A percentile compares a stretch with the other conserved stretches of the same genome.
phyloP scores from a whole-genome alignment of 306 rosid genomes.

The Rosa rugosa region DNA sequence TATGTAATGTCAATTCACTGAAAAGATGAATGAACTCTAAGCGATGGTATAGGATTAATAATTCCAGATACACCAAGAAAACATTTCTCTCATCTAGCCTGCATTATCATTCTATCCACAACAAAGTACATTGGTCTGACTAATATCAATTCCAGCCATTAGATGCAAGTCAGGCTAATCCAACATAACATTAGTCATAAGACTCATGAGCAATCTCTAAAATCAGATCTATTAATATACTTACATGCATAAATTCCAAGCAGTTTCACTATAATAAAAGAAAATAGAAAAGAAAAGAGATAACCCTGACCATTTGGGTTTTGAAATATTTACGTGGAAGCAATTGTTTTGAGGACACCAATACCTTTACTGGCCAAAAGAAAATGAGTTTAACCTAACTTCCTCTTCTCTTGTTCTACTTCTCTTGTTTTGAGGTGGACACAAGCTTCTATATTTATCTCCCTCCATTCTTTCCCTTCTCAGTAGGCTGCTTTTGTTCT shows the following conservation, averaged over 20 bases:
- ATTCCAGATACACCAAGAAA: not conserved
- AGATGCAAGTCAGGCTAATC: not conserved
- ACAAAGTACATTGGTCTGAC: not conserved
- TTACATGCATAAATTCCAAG: not conserved
- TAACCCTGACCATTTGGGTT: not conserved
- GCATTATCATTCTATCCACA: not conserved
- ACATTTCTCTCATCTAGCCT: not conserved
- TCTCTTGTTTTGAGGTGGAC: not conserved
- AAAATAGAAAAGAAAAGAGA: not conserved
- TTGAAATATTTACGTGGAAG: not conserved
- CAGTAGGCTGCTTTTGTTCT: not conserved
- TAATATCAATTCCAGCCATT: not conserved
- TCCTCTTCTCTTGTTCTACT: constrained; percentile 3
- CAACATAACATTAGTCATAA: not conserved
- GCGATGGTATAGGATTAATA: not conserved
- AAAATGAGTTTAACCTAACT: not conserved
- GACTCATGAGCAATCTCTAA: not conserved
- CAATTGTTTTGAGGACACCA: not conserved
- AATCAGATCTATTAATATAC: not conserved
- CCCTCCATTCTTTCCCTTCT: not conserved
- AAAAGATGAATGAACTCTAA: not conserved
- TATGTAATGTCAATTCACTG: not conserved
- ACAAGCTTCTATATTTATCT: not conserved
- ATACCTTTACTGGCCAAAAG: not conserved
- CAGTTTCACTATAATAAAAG: not conserved